Evolutionary conservation across 2,329 filamentous ascomycete genomes (phyloP).

Genomic region (Colletotrichum tropicicola): DNA sequence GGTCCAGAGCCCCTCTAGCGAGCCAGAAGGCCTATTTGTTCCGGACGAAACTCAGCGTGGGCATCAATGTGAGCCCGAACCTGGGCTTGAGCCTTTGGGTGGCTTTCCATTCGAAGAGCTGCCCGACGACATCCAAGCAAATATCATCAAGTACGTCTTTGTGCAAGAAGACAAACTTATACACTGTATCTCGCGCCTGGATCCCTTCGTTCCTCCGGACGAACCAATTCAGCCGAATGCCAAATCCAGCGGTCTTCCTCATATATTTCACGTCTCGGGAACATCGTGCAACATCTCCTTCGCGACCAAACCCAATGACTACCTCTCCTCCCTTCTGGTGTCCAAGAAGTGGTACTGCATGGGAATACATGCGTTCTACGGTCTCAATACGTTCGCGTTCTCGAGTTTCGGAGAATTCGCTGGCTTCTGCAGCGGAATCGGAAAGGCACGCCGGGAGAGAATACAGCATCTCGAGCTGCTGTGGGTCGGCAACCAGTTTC

Average conservation of each 20-base stretch:
- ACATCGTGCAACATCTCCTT: slow-evolving; percentile 41
- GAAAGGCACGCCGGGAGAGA: slow-evolving; percentile 46
- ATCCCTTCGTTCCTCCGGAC: slow-evolving; percentile 39
- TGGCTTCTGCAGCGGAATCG: slow-evolving; percentile 55
- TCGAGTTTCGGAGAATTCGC: slow-evolving; percentile 62
- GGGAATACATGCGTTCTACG: slow-evolving; percentile 55
- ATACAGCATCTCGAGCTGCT: slow-evolving; percentile 55
- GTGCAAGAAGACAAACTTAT: slow-evolving; percentile 44
- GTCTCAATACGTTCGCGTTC: slow-evolving; percentile 59
- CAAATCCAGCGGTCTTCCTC: slow-evolving; percentile 37
- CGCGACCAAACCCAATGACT: slow-evolving; percentile 42
- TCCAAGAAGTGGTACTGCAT: slow-evolving; percentile 50
- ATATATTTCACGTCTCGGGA: slow-evolving; percentile 50
- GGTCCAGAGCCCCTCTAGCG: neutral
- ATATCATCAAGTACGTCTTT: slow-evolving; percentile 47
- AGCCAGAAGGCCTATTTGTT: slow-evolving; percentile 11
- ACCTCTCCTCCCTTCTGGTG: slow-evolving; percentile 50
- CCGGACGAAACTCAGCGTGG: neutral
- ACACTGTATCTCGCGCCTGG: slow-evolving; percentile 56
- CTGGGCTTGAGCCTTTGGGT: neutral
- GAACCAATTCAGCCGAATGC: slow-evolving; percentile 18
- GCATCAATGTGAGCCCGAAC: too few relatives aligned
- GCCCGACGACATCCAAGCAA: slow-evolving; percentile 37
- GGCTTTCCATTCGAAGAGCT: slow-evolving; percentile 42
- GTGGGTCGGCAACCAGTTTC: slow-evolving; percentile 47